Percentiles rank a stretch among this genome's conserved stretches.
phyloP scores from a whole-genome alignment of 495 filamentous ascomycete genomes.

The Lasiosphaeria hispida region DNA sequence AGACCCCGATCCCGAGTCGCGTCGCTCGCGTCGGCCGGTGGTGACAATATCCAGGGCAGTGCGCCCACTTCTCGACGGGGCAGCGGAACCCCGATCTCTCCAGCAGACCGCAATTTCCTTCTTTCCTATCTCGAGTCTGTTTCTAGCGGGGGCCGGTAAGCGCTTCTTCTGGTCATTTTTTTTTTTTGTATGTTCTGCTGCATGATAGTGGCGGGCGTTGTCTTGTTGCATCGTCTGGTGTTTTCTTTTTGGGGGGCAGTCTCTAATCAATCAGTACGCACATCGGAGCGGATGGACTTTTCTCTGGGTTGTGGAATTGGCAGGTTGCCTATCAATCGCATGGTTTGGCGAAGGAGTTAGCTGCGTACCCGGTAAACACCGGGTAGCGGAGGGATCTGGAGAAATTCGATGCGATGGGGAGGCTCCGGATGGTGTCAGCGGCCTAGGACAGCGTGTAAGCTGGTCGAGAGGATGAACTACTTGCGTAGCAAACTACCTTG shows the following conservation, averaged over 20 bases:
- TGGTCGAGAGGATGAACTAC: too few species aligned
- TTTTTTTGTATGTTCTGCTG: neutral
- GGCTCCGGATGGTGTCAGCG: too few species aligned
- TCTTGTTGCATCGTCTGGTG: conserved; percentile 10
- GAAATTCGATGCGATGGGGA: too few species aligned
- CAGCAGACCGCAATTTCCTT: conserved; percentile 73
- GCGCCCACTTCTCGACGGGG: conserved; percentile 40
- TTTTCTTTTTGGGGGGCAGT: conserved; percentile 8
- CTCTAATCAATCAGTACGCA: too few species aligned
- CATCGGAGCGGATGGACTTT: too few species aligned
- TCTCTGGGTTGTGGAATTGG: too few species aligned
- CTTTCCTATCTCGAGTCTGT: conserved; percentile 65
- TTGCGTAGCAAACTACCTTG: too few species aligned
- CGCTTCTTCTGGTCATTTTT: neutral
- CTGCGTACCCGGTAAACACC: too few species aligned
- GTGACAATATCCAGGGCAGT: conserved; percentile 24
- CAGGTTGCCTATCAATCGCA: too few species aligned
- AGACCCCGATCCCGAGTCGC: conserved; percentile 40
- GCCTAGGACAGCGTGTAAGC: too few species aligned
- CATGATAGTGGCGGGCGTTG: conserved; percentile 1
- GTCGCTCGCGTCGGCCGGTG: conserved; percentile 36
- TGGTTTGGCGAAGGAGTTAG: too few species aligned
- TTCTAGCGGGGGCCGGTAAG: conserved; percentile 25
- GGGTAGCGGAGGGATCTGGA: too few species aligned
- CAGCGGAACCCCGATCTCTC: conserved; percentile 56